Evolutionary conservation across 768 basidiomycete species (phyloP), one percentile per base, ranked within the genome.

Genomic region (Mycena crocata): DNA sequence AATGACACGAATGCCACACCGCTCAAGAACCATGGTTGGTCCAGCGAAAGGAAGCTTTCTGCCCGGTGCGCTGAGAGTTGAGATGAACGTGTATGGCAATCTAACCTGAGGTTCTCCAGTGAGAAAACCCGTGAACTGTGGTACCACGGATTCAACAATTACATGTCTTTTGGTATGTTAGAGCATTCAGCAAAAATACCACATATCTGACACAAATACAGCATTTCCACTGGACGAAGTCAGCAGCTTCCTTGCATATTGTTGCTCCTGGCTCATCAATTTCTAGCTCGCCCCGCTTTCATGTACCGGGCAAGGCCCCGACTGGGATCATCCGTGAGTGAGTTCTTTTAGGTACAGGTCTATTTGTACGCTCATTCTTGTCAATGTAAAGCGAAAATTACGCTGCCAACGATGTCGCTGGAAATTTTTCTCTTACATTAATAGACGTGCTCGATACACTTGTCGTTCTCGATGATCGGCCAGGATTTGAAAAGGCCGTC

Each of bases 191-290:
- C 19, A 24, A 72, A 15, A 21, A 40, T 31, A 30, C 39, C 42
- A n/a, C 26, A 3, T 13, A 62, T 72, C 48, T 62, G 32, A 62
- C 50, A 24, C 42, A 45, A 51, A n/a, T 44, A 12, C 67, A 93
- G 93, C 93, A n/a, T 95, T 94, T 72, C 94, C 94, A 23, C 77
- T 92, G 73, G 94, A 95, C 70, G 94, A 95, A 87, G 93, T 93
- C 75, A 63, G 72, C 37, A 52, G 17, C 58, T 59, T 50, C 39
- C 30, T n/a, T 56, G 44, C 39, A 51, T 26, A 52, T 13, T 52
- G 62, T 56, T 21, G 3, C 37, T 42, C 37, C 49, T 42, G 56
- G 57, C 14, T 39, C 51, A 63, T 40, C 46, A 56, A 32, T 59
- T 37, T 63, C 13, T 70, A 98, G 91, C 84, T 99, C n/a, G 88